phyloP scores from a whole-genome alignment of 2,329 filamentous ascomycete species.

The Ophiostoma tasmaniense region DNA sequence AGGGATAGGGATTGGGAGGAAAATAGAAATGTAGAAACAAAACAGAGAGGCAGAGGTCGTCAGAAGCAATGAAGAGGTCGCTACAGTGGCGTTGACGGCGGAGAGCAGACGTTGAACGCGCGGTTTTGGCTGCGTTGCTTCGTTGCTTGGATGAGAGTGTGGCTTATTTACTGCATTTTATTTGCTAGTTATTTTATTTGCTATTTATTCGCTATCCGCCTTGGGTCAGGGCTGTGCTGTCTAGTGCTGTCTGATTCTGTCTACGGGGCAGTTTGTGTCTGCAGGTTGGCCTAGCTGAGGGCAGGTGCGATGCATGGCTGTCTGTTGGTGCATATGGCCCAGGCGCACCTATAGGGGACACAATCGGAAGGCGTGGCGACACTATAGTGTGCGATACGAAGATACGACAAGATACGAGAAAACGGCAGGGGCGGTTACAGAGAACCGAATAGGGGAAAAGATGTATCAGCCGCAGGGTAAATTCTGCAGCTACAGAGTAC shows the following conservation, averaged over 20 bases:
- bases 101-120: not conserved
- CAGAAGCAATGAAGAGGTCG: not conserved
- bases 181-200: not conserved
- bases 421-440: not conserved
- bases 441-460: not conserved
- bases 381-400: not conserved
- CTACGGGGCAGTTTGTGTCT: not conserved
- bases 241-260: not conserved
- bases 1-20: not conserved
- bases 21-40: not conserved
- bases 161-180: not conserved
- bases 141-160: slow-evolving; percentile 2
- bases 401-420: not conserved
- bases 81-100: not conserved
- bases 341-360: not conserved
- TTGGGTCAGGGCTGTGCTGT: not conserved
- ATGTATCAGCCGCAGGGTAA: not conserved
- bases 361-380: not conserved
- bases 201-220: not conserved
- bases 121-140: not conserved
- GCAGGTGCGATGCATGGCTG: not conserved
- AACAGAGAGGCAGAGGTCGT: not conserved
- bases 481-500: not conserved
- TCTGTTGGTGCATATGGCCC: not conserved
- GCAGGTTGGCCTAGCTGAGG: not conserved